These are phyloP conservation scores for Penicillium flavigenum DNA, from an alignment of 495 filamentous ascomycete species.

Conservation along the genomic window DNA sequence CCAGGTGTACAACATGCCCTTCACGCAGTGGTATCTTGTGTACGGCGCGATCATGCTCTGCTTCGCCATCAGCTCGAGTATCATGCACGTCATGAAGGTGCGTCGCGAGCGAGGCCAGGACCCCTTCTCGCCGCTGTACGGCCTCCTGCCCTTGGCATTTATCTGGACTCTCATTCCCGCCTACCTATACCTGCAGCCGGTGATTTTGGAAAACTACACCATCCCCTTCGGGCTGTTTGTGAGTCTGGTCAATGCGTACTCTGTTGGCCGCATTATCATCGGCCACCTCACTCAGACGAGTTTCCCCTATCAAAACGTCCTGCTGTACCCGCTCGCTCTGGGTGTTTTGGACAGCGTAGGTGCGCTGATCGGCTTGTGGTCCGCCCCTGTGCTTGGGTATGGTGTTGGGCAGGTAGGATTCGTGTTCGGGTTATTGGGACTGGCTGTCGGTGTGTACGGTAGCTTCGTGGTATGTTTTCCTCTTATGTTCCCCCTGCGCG, in stretches of 20 bases:
- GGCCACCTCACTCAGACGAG: conserved; percentile 81
- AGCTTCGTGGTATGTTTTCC: conserved; percentile 74
- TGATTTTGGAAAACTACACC: conserved; percentile 75
- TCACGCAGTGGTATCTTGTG: conserved; percentile 91
- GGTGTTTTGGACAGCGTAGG: conserved; percentile 78
- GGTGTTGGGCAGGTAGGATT: conserved; percentile 81
- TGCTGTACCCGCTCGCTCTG: conserved; percentile 63
- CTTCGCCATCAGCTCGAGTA: conserved; percentile 72
- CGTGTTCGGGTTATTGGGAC: conserved; percentile 77
- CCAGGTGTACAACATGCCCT: conserved; percentile 70
- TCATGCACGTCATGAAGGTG: conserved; percentile 76
- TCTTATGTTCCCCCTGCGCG: background rate
- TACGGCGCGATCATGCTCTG: conserved; percentile 81
- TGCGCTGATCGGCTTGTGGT: conserved; percentile 72
- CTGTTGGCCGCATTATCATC: conserved; percentile 91
- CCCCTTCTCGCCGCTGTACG: conserved; percentile 68
- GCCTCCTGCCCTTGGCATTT: conserved; percentile 73
- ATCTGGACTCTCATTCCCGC: conserved; percentile 71
- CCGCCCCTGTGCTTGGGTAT: conserved; percentile 64
- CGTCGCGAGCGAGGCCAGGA: conserved; percentile 71
- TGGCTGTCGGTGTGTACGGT: conserved; percentile 82
- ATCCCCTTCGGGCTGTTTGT: conserved; percentile 85
- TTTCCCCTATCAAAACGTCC: conserved; percentile 86
- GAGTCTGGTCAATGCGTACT: conserved; percentile 87
- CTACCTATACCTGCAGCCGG: conserved; percentile 82